A percentile compares a stretch with the other conserved stretches of the same genome.
These are phyloP conservation scores for Globisporangium echinulatum DNA, from an alignment of 352 stramenopile genomes.

Conservation along the genomic window DNA sequence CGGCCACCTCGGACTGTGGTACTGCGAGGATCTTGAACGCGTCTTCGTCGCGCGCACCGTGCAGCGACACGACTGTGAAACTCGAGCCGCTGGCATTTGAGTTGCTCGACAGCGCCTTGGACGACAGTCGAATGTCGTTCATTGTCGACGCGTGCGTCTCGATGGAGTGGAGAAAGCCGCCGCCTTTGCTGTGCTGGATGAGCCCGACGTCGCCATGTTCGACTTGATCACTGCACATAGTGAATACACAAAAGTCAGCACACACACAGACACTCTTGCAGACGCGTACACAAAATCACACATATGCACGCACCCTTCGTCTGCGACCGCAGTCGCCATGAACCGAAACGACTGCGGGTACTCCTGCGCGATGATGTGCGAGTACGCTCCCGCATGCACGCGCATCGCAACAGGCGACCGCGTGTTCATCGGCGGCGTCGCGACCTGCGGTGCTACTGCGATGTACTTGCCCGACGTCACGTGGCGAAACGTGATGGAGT, in stretches of 20 bases:
- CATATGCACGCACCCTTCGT: conserved; percentile 36
- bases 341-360: conserved; percentile 48
- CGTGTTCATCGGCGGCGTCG: conserved; percentile 13
- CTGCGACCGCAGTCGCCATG: conserved; percentile 44
- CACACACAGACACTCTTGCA: no score
- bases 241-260: background rate
- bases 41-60: conserved; percentile 55
- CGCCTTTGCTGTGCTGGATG: conserved; percentile 43
- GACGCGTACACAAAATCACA: background rate
- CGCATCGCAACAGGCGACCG: conserved; percentile 17
- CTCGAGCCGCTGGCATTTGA: conserved; percentile 16
- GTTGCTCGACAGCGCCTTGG: conserved; percentile 35
- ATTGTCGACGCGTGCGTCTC: conserved; percentile 59
- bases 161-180: conserved; percentile 58
- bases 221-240: conserved; percentile 29
- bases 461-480: conserved; percentile 55
- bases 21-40: conserved; percentile 59
- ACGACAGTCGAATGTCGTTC: conserved; percentile 57
- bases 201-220: conserved; percentile 46
- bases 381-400: conserved; percentile 13
- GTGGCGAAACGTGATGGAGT: conserved; percentile 45
- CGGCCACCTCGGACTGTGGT: conserved; percentile 33
- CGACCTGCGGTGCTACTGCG: conserved; percentile 16
- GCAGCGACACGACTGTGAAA: conserved; percentile 41
- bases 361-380: conserved; percentile 28